These are phyloP conservation scores for Fusarium kyushuense DNA, from an alignment of 2,329 filamentous ascomycete genomes.

Conservation along the genomic window DNA sequence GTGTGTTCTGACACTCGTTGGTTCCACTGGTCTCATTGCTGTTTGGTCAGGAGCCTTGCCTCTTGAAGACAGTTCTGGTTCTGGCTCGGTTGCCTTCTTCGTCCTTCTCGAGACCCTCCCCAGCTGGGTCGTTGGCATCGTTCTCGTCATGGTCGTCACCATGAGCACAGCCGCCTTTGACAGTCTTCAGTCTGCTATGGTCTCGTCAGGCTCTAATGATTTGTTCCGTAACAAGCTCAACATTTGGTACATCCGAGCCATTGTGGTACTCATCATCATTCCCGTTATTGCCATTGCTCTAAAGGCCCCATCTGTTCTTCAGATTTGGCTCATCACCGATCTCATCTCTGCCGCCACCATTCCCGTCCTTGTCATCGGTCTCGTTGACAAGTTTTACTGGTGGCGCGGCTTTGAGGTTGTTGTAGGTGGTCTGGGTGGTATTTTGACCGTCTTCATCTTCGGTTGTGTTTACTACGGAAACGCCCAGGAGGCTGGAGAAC, in stretches of 20 bases:
- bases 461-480: conserved; percentile 82
- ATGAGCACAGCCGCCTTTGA: conserved; percentile 85
- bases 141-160: conserved; percentile 83
- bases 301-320: conserved; percentile 78
- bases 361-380: conserved; percentile 79
- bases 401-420: conserved; percentile 87
- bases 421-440: conserved; percentile 79
- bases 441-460: conserved; percentile 84
- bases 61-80: conserved; percentile 64
- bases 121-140: conserved; percentile 83
- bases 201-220: conserved; percentile 86
- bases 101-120: conserved; percentile 78
- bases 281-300: conserved; percentile 81
- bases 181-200: conserved; percentile 84
- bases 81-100: conserved; percentile 80
- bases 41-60: conserved; percentile 81
- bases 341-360: conserved; percentile 82
- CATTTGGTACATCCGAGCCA: conserved; percentile 77
- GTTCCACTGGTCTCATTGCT: conserved; percentile 78
- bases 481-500: conserved; percentile 70
- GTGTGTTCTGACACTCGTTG: conserved; percentile 78
- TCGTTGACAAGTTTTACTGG: conserved; percentile 77
- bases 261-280: conserved; percentile 78
- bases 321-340: conserved; percentile 86
- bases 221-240: conserved; percentile 84